These are phyloP conservation scores for Phlebiopsis flavidoalba DNA, from an alignment of 768 basidiomycete species.

Conservation along the genomic window DNA sequence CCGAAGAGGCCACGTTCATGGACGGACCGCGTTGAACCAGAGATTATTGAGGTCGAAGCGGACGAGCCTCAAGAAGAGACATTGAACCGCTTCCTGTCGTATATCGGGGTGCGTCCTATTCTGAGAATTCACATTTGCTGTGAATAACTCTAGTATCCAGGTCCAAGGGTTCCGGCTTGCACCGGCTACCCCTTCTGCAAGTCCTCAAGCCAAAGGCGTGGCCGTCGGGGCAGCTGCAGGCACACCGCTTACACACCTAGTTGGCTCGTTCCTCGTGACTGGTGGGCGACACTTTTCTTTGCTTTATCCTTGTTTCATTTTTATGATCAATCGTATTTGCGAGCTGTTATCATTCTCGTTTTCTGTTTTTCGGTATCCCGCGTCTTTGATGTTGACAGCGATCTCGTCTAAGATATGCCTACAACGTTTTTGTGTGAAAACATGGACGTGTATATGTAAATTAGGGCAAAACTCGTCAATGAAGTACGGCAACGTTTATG, in stretches of 20 bases:
- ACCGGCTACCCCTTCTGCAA: not conserved
- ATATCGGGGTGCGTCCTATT: slow-evolving; percentile 8
- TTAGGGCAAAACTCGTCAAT: too few species aligned
- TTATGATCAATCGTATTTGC: not conserved
- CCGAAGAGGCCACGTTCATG: not conserved
- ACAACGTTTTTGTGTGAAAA: too few species aligned
- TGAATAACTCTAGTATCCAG: not conserved
- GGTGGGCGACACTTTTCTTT: not conserved
- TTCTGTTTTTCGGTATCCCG: not conserved
- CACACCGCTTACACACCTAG: not conserved
- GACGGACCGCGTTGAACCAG: not conserved
- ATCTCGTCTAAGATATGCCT: too few species aligned
- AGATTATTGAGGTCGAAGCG: not conserved
- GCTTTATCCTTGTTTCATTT: not conserved
- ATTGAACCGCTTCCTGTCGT: slow-evolving; percentile 7
- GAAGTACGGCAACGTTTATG: too few species aligned
- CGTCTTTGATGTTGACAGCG: not conserved
- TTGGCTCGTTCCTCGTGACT: not conserved
- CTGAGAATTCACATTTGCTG: not conserved
- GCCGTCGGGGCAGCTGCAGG: not conserved
- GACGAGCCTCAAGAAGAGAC: slow-evolving; percentile 4
- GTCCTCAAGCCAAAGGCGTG: not conserved
- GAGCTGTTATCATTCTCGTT: not conserved
- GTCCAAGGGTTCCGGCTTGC: slow-evolving; percentile 5
- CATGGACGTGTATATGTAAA: too few species aligned